Conservation (phyloP, 768 basidiomycete genomes). For the Phaeotremella skinneri region DNA sequence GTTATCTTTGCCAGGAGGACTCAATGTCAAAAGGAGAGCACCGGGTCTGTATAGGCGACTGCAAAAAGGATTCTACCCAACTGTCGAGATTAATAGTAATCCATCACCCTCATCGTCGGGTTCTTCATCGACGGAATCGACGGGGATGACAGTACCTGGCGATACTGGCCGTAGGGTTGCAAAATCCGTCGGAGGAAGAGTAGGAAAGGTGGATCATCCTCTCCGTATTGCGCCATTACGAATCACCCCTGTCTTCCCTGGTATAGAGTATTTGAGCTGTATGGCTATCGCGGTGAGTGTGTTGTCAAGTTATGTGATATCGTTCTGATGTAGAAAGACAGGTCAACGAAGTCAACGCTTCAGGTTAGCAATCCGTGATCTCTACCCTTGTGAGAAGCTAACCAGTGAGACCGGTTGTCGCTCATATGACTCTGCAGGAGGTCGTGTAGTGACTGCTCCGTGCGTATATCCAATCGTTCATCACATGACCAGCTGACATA, state of each 20-base stretch:
- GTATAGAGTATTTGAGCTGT: slow-evolving; percentile 87
- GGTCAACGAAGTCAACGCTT: slow-evolving; percentile 77
- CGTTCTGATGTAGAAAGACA: too few relatives aligned
- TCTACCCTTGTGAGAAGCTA: background rate
- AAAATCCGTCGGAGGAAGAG: slow-evolving; percentile 36
- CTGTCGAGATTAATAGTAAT: slow-evolving; percentile 13
- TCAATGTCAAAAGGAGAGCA: slow-evolving; percentile 74
- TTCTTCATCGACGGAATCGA: background rate
- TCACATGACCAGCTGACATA: slow-evolving; percentile 1
- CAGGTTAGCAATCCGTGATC: slow-evolving; percentile 8
- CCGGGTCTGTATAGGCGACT: slow-evolving; percentile 84
- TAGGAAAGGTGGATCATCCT: slow-evolving; percentile 76
- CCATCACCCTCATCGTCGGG: background rate
- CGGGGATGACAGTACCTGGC: background rate
- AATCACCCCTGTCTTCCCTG: slow-evolving; percentile 67
- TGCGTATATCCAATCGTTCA: slow-evolving; percentile 10
- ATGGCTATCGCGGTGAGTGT: slow-evolving; percentile 66
- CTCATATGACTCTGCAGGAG: slow-evolving; percentile 67
- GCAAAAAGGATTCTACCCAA: slow-evolving; percentile 70
- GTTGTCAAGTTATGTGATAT: background rate
- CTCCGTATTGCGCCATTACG: slow-evolving; percentile 68
- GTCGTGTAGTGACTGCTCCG: slow-evolving; percentile 87
- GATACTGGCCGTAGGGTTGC: slow-evolving; percentile 12
- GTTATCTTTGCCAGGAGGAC: slow-evolving; percentile 77
- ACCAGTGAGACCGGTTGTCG: background rate